phyloP scores from a whole-genome alignment of 176 grass and related monocot species.

The Thalia dealbata region DNA sequence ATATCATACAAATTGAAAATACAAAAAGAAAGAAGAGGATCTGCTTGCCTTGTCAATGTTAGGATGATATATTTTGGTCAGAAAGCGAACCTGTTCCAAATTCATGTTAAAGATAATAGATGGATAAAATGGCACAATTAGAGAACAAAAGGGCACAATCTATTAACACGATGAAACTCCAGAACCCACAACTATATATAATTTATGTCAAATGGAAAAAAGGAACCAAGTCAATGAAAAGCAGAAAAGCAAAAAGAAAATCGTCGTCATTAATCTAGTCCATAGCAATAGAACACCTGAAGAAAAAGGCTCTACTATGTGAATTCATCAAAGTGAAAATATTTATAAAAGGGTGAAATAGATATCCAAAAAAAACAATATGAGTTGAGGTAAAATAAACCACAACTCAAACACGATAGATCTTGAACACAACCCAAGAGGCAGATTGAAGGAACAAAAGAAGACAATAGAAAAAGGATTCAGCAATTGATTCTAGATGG shows the following conservation, averaged over 20 bases:
- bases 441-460: too few species aligned
- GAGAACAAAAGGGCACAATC: neutral
- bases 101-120: slow-evolving; percentile 17
- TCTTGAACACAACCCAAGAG: too few species aligned
- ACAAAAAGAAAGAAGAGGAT: slow-evolving; percentile 4
- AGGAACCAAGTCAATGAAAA: neutral
- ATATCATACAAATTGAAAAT: neutral
- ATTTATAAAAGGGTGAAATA: neutral
- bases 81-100: slow-evolving; percentile 81
- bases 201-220: neutral
- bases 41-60: slow-evolving; percentile 92
- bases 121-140: neutral
- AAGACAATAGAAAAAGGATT: too few species aligned
- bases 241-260: too few species aligned
- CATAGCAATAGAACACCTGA: neutral
- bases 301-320: neutral
- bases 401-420: too few species aligned
- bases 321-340: neutral
- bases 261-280: neutral
- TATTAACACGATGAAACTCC: neutral
- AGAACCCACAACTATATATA: neutral
- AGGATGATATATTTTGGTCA: slow-evolving; percentile 97
- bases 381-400: neutral
- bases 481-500: too few species aligned
- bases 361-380: neutral